Evolutionary conservation across 306 rosid genomes (phyloP), one percentile per base, ranked within the genome.

Genomic region (Citrullus amarus): DNA sequence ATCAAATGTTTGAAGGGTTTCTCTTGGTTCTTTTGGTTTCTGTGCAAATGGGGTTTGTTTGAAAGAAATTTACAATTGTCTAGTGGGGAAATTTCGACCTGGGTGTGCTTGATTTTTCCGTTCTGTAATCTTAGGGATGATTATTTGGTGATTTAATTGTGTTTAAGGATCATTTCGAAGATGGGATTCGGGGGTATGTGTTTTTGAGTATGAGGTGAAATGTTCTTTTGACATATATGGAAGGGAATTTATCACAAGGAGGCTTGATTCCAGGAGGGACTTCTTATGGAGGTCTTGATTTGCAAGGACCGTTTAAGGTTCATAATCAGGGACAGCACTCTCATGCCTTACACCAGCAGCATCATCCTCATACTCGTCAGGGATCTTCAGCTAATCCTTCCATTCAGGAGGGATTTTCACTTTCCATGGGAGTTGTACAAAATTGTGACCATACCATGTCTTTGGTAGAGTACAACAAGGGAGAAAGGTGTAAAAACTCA

Each of bases 191-290:
- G 59, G 18, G 50, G 20, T 38, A 51, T 48, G 63, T 17, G 54
- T 79, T 83, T 57, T 43, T 76, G 80, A 75, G 83, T 70, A 63
- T 84, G 86, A 86, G 82, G 53, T 80, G 79, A 46, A 38, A 77
- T 90, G 36, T 78, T 85, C 66, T 72, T 79, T 65, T 80, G 87
- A 66, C 8, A 38, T 80, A 61, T 70, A 94, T 94, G 98, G 97
- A 94, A 87, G 96, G 92, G 36, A 85, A 89, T 83, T 83, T 92
- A 69, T 77, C 94, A 67, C 95, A 87, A 58, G 96, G 96, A 83
- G 93, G 91, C 80, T 80, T 88, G 54, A 44, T 87, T 88, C 90
- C 88, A 50, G 91, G 90, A 62, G 94, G 88, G 71, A 55, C 84
- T 73, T 77, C 93, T 59, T 91, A 85, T 86, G 89, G 88, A 50